phyloP scores from a whole-genome alignment of 257 asterid genomes.

The Gynochthodes officinalis region DNA sequence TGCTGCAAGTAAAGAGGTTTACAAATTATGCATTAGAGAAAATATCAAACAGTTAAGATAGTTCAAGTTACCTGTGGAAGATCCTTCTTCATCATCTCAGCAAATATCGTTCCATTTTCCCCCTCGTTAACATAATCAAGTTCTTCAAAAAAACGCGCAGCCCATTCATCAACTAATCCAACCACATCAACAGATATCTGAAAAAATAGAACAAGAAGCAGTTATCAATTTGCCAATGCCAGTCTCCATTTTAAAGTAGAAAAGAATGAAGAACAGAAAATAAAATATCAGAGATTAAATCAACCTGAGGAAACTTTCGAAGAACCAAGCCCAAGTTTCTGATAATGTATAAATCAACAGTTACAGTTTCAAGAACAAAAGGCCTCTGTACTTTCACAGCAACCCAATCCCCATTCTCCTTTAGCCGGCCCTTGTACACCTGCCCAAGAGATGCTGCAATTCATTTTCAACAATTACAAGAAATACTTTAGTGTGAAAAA shows the following conservation, averaged over 20 bases:
- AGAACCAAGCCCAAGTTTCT: constrained; percentile 85
- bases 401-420: constrained; percentile 91
- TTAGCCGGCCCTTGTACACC: constrained; percentile 94
- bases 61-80: constrained; percentile 79
- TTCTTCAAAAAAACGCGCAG: constrained; percentile 98
- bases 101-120: constrained; percentile 86
- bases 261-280: constrained; percentile 6
- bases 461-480: constrained; percentile 27
- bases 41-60: neutral
- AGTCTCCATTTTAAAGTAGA: constrained; percentile 12
- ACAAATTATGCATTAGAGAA: neutral
- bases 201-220: neutral
- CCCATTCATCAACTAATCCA: constrained; percentile 99
- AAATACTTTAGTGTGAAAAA: constrained; percentile 19
- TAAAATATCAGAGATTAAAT: neutral
- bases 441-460: constrained; percentile 97
- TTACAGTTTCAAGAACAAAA: constrained; percentile 98
- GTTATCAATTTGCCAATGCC: neutral
- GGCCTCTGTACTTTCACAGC: constrained; percentile 99
- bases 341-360: constrained; percentile 81
- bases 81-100: constrained; percentile 97
- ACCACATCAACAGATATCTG: constrained; percentile 91
- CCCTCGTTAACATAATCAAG: constrained; percentile 97
- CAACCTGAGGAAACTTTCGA: constrained; percentile 92
- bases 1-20: neutral